Percentiles rank a stretch among this genome's conserved stretches.
Conservation (phyloP, 768 basidiomycete species). For the Psilocybe azurescens region DNA sequence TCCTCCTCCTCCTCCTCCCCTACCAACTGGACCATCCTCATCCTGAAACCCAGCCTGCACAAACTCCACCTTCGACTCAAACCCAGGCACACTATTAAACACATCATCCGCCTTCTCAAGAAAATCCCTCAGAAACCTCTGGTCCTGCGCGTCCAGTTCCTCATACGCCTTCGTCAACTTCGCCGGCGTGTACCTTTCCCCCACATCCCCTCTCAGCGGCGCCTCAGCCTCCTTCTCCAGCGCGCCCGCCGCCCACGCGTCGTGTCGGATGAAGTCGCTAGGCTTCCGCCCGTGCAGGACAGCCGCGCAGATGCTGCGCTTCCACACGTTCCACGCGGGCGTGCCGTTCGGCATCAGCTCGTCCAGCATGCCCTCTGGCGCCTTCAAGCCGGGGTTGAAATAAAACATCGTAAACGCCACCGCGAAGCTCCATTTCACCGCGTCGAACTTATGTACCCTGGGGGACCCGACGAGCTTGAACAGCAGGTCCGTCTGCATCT, state of each 20-base stretch:
- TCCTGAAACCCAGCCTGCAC: background rate
- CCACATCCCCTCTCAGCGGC: background rate
- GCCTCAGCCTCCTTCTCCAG: background rate
- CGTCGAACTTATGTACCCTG: background rate
- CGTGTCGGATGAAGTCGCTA: background rate
- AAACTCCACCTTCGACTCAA: conserved; percentile 2
- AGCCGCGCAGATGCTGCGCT: conserved; percentile 9
- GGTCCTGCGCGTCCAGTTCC: background rate
- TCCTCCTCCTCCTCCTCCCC: too few relatives aligned
- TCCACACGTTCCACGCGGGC: conserved; percentile 15
- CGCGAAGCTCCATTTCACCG: conserved; percentile 7
- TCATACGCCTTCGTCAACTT: background rate
- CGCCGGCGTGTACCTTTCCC: background rate
- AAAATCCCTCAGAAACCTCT: background rate
- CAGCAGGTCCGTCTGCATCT: conserved; percentile 15
- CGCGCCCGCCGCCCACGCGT: background rate
- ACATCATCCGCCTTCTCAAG: background rate
- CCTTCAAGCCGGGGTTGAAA: conserved; percentile 1
- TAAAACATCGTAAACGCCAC: conserved; percentile 14
- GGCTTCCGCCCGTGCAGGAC: conserved; percentile 3
- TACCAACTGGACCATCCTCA: background rate
- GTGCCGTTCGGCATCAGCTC: conserved; percentile 19
- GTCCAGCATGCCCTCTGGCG: conserved; percentile 7
- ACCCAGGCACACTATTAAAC: background rate
- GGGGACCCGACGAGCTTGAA: conserved; percentile 11